Base-by-base conservation (phyloP, 345 rosid species). In the Luvunga scandens region DNA sequence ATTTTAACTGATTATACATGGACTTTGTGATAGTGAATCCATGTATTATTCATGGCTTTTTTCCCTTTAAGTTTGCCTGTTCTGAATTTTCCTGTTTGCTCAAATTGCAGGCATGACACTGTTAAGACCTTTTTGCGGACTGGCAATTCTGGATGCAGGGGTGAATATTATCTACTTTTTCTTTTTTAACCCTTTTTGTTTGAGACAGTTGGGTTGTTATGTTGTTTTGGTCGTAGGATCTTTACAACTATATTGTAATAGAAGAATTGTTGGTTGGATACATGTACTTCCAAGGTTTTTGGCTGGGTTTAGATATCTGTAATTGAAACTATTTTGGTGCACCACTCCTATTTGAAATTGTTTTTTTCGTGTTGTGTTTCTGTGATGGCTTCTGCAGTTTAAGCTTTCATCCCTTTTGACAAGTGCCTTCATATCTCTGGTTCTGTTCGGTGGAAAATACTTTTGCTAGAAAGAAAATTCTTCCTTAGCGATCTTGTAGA, bases 71-170 rank as follows among this genome's bases (percentile, higher is more conserved):
- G n/a, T 18, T 65, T 12, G 34, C 42, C 64, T 48, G 27, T 85
- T 60, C 75, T 64, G 36, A 38, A 7, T 74, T 71, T 45, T 67
- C 22, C 6, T 16, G 5, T 69, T 53, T 13, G 50, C 28, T 30
- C 55, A n/a, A 33, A 55, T 9, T 77, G 68, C 85, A 89, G 92
- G 90, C 85, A 13, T 87, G 85, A 86, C 65, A 71, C 62, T 21
- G 50, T 36, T 39, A 56, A 80, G 78, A 57, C 61, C 75, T 73
- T 78, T 78, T 77, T 69, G 82, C 30, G 78, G 84, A 71, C 27
- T 68, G 77, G 77, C 77, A 75, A 77, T 82, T 85, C 92, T 87
- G 88, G 92, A 87, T 84, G 90, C 89, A 86, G 90, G 86, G 87
- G 85, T 83, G 87, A 86, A 83, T 87, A 83, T 89, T 87, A 84